Evolutionary conservation across 2,329 filamentous ascomycete species (phyloP).

Genomic region (Stemphylium lycopersici): DNA sequence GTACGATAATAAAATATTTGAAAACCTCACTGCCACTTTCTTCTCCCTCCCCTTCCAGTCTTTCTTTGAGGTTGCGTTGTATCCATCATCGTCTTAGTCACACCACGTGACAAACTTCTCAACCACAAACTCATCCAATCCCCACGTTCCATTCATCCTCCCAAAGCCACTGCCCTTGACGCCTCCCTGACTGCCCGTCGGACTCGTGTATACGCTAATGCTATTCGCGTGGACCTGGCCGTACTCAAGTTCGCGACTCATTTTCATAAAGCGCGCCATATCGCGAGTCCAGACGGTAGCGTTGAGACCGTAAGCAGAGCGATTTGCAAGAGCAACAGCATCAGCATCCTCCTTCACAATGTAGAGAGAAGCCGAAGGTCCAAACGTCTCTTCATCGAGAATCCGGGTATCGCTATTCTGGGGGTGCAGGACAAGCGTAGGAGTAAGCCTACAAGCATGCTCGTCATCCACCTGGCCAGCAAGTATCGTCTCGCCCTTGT

Average conservation of each 20-base stretch:
- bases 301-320: constrained; percentile 77
- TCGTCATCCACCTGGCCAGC: constrained; percentile 44
- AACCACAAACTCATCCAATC: constrained; percentile 52
- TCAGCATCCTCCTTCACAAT: constrained; percentile 70
- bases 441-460: constrained; percentile 36
- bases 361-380: constrained; percentile 72
- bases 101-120: constrained; percentile 46
- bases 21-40: too few species aligned
- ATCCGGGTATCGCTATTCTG: constrained; percentile 64
- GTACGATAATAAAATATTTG: too few species aligned
- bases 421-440: constrained; percentile 63
- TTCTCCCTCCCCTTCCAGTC: too few species aligned
- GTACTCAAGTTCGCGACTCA: constrained; percentile 55
- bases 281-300: constrained; percentile 69
- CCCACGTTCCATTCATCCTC: constrained; percentile 50
- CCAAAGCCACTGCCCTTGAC: constrained; percentile 55
- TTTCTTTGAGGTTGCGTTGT: too few species aligned
- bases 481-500: constrained; percentile 61
- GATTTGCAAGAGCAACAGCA: constrained; percentile 76
- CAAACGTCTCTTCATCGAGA: constrained; percentile 76
- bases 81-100: constrained; percentile 13
- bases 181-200: constrained; percentile 53
- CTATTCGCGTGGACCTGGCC: constrained; percentile 54
- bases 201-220: constrained; percentile 55
- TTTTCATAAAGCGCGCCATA: constrained; percentile 59